Conservation (phyloP, 176 grass and related monocot genomes). For the Metroxylon sagu region DNA sequence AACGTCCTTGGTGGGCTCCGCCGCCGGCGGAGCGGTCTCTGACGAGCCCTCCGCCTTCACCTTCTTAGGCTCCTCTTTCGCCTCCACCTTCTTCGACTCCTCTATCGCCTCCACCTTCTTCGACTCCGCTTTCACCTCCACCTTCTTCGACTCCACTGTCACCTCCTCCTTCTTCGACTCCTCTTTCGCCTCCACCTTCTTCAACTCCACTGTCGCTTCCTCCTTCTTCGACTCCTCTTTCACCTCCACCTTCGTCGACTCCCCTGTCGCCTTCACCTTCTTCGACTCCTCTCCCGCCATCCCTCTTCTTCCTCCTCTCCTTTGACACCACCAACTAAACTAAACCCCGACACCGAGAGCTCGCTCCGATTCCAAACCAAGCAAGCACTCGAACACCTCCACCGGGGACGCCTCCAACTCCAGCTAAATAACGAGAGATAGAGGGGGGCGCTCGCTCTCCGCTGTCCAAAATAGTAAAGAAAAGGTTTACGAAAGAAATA, state of each 20-base stretch:
- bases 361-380: too few species aligned
- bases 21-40: neutral
- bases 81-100: slow-evolving; percentile 28
- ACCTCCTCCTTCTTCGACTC: neutral
- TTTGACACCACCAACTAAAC: too few species aligned
- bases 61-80: slow-evolving; percentile 2
- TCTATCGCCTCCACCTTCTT: slow-evolving; percentile 20
- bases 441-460: too few species aligned
- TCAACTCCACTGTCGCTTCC: slow-evolving; percentile 29
- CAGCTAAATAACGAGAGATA: too few species aligned
- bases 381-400: too few species aligned
- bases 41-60: too few species aligned
- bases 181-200: slow-evolving; percentile 22
- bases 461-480: too few species aligned
- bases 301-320: slow-evolving; percentile 26
- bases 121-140: neutral
- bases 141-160: neutral
- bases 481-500: too few species aligned
- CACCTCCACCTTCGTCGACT: too few species aligned
- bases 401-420: too few species aligned
- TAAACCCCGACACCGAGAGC: too few species aligned
- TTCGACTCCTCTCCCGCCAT: slow-evolving; percentile 12
- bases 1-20: slow-evolving; percentile 29
- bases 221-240: neutral
- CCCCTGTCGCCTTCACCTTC: too few species aligned